Conservation (phyloP, 202 grass and related monocot genomes). For the Schoenoplectus triqueter region DNA sequence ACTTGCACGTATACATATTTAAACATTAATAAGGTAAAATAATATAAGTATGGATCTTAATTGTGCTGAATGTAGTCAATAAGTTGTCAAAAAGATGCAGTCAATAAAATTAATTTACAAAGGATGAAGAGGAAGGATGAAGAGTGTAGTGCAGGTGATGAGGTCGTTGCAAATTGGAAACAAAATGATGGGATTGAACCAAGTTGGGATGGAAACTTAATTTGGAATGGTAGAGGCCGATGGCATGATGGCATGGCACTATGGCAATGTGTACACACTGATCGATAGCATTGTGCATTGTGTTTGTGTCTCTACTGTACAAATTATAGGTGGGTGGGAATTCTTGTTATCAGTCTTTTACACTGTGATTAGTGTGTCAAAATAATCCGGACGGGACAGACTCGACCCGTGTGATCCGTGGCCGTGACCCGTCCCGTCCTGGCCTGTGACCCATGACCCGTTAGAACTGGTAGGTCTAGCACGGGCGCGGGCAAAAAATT, state of each 20-base stretch:
- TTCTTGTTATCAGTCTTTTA: background rate
- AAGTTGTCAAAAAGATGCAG: background rate
- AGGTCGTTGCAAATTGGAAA: background rate
- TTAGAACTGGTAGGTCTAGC: no score
- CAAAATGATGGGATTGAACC: constrained; percentile 1
- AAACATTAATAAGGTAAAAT: no score
- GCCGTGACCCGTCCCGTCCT: no score
- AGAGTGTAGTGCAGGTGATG: background rate
- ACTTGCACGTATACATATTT: no score
- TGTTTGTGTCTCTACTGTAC: background rate
- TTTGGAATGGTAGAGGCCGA: background rate
- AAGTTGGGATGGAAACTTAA: background rate
- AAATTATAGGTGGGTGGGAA: background rate
- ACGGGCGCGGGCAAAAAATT: no score
- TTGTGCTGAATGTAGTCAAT: no score
- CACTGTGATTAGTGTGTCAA: no score
- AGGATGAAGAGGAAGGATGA: background rate
- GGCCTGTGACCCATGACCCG: no score
- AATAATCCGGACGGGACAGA: no score
- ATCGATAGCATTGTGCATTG: background rate
- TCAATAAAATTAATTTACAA: background rate
- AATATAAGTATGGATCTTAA: no score
- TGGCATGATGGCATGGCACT: background rate
- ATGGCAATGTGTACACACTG: background rate
- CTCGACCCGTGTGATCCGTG: no score